These are phyloP conservation scores for Taiozyma sp. DNA, from an alignment of 1,139 yeast genomes.

Conservation along the genomic window DNA sequence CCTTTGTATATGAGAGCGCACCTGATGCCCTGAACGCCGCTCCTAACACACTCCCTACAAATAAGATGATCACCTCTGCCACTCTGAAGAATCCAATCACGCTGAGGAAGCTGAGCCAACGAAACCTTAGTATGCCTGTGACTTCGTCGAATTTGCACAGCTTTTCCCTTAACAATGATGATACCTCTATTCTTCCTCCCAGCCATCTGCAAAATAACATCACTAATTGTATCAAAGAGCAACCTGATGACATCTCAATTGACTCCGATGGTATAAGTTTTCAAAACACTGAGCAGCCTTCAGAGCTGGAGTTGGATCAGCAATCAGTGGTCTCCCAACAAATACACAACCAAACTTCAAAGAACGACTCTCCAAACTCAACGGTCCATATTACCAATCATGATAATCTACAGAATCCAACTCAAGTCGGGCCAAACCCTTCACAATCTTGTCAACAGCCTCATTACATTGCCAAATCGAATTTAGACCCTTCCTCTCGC, in stretches of 20 bases:
- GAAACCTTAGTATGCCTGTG: slow-evolving; percentile 24
- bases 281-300: neutral
- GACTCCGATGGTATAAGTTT: neutral
- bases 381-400: neutral
- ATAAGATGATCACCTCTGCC: slow-evolving; percentile 10
- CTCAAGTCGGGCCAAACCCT: neutral
- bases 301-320: slow-evolving; percentile 1
- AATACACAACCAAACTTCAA: neutral
- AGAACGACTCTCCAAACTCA: neutral
- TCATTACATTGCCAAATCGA: neutral
- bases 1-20: slow-evolving; percentile 78
- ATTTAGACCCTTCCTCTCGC: slow-evolving; percentile 2
- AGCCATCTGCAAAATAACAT: neutral
- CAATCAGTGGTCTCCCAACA: slow-evolving; percentile 1
- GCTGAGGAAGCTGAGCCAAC: slow-evolving; percentile 18
- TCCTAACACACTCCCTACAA: slow-evolving; percentile 17
- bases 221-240: neutral
- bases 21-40: slow-evolving; percentile 35
- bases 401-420: neutral
- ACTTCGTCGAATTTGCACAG: slow-evolving; percentile 10
- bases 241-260: neutral
- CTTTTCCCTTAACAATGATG: slow-evolving; percentile 13
- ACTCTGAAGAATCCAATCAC: slow-evolving; percentile 17
- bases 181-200: neutral
- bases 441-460: neutral